These are phyloP conservation scores for Aristolochia fimbriata DNA, from an alignment of 164 flowering plant genomes.

Conservation along the genomic window DNA sequence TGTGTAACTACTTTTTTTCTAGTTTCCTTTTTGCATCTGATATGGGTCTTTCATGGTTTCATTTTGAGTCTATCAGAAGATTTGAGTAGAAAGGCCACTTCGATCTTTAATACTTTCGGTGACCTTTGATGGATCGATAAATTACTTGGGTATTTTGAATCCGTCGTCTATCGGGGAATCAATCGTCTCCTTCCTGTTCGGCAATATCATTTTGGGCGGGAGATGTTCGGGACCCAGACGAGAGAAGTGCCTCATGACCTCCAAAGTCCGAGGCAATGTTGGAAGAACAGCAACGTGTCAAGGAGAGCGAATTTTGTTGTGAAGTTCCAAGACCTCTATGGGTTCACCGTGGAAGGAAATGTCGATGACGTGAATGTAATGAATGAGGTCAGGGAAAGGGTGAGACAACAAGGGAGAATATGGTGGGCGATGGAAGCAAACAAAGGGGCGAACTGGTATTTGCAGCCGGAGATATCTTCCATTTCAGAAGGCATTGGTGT, in stretches of 20 bases:
- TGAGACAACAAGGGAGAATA: constrained; percentile 73
- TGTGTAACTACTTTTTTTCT: too few relatives aligned
- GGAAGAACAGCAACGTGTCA: constrained; percentile 60
- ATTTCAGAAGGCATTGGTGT: constrained; percentile 36
- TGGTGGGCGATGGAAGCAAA: constrained; percentile 95
- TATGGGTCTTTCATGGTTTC: too few relatives aligned
- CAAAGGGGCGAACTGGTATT: constrained; percentile 94
- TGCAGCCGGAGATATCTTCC: constrained; percentile 51
- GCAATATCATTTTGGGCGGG: neutral
- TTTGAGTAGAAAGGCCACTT: neutral
- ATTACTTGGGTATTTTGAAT: constrained; percentile 11
- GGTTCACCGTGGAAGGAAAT: constrained; percentile 92
- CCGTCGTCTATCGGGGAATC: neutral
- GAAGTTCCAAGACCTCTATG: constrained; percentile 90
- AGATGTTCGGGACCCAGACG: constrained; percentile 50
- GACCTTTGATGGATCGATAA: constrained; percentile 3
- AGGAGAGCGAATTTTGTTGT: constrained; percentile 69
- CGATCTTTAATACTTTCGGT: neutral
- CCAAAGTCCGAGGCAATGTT: constrained; percentile 40
- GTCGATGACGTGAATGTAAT: constrained; percentile 92
- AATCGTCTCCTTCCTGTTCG: neutral
- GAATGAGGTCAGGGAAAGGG: constrained; percentile 97
- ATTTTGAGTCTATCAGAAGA: too few relatives aligned
- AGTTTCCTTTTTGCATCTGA: too few relatives aligned
- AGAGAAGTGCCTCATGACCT: constrained; percentile 49